Base-by-base conservation (phyloP, 2,329 filamentous ascomycete genomes). In the Cercospora brassicicola region DNA sequence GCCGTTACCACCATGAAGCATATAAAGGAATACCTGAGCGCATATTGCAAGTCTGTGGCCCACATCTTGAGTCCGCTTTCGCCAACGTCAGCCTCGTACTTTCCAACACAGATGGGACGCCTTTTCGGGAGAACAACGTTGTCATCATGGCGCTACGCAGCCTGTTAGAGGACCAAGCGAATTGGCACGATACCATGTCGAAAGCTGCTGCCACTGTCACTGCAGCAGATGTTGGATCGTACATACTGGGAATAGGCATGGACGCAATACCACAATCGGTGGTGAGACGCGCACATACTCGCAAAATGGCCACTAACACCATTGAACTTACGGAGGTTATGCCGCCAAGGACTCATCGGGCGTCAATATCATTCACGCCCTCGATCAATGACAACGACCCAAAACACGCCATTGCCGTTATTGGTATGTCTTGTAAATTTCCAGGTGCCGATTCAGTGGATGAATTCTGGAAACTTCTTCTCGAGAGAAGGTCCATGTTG, bases 361-460 rank as follows among this genome's bases (percentile, higher is more conserved):
- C 51, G 20, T 48, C 28, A 20, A 42, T 63, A 30, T 30, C 55
- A 15, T n/a, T 13, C 31, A 13, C 26, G 11, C 36, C 18, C 33
- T 59, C 63, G 13, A n/a, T 5, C 1, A n/a, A 10, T 20, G 13
- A 13, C 45, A 4, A 30, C 10, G 13, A 65, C 48, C 45, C 57
- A 15, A 39, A 65, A 18, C 42, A 62, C 45, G 57, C 57, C 5
- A 66, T 71, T 4, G 70, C 70, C 11, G 57, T 70, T 13, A 65
- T 69, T 51, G 70, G 66, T n/a, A 70, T 72, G 66, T 28, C 70
- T 3, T 67, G 66, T 55, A 65, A 64, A 28, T 42, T 70, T 13
- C 63, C 70, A 1, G 64, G 66, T 10, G 69, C 66, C 18, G 33
- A 69, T 23, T 42, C 56, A 2, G n/a, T 60, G 20, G 62, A 71